phyloP scores from a whole-genome alignment of 2,329 filamentous ascomycete genomes.

The Bimuria novae-zelandiae region DNA sequence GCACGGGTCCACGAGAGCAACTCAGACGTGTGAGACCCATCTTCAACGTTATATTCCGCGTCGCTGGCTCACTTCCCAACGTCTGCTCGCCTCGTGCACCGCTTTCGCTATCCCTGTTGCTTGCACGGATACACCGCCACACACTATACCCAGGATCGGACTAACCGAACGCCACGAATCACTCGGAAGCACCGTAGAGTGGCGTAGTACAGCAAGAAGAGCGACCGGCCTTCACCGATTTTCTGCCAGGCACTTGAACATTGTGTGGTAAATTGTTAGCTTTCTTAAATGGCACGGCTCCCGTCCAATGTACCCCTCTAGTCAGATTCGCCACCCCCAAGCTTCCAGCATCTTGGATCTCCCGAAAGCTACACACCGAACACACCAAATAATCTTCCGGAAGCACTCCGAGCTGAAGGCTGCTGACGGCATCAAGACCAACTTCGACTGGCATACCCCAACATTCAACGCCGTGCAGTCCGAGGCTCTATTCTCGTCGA shows the following conservation, averaged over 20 bases:
- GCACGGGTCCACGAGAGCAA: constrained; percentile 27
- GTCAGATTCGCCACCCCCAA: constrained; percentile 39
- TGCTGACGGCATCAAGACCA: constrained; percentile 36
- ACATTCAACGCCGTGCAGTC: constrained; percentile 24
- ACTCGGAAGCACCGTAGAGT: constrained; percentile 35
- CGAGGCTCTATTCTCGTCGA: constrained; percentile 26
- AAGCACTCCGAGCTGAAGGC: constrained; percentile 37
- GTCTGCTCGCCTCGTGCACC: constrained; percentile 31
- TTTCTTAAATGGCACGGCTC: constrained; percentile 39
- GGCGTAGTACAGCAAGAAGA: constrained; percentile 25
- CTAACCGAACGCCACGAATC: constrained; percentile 27
- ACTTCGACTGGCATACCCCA: constrained; percentile 25
- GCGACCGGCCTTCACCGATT: constrained; percentile 33
- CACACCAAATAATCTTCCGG: constrained; percentile 28
- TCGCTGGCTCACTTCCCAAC: constrained; percentile 24
- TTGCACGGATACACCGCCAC: constrained; percentile 32
- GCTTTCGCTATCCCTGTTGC: constrained; percentile 25
- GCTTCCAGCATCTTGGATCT: constrained; percentile 31
- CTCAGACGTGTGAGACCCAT: constrained; percentile 31
- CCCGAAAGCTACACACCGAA: constrained; percentile 22
- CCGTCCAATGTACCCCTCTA: constrained; percentile 32
- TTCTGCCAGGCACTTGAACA: constrained; percentile 30
- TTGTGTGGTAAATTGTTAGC: constrained; percentile 32
- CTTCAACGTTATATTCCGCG: constrained; percentile 32
- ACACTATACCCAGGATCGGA: constrained; percentile 9